Evolutionary conservation across 257 asterid genomes (phyloP).

Genomic region (Nicotiana tabacum): DNA sequence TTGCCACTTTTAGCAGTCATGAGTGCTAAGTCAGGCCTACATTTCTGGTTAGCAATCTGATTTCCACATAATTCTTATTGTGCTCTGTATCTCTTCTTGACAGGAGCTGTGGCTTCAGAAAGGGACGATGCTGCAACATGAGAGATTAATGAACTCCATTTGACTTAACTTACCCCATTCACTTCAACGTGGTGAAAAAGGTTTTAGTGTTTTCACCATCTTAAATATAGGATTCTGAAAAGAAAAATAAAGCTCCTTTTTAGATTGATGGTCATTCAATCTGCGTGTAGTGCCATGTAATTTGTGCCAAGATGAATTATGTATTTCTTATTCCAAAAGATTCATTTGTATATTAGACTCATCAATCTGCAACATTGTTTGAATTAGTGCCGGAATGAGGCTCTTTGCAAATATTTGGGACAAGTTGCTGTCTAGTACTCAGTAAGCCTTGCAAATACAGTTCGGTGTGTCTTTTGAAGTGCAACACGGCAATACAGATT

Average conservation of each 20-base stretch:
- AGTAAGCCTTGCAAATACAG: too few species aligned
- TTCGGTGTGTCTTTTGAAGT: background rate
- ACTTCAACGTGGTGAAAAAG: constrained; percentile 29
- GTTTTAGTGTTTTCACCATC: constrained; percentile 26
- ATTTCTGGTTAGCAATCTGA: background rate
- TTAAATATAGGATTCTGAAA: background rate
- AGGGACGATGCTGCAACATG: background rate
- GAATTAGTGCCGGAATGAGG: background rate
- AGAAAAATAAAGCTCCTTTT: constrained; percentile 16
- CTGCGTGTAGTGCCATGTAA: constrained; percentile 14
- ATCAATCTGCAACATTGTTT: background rate
- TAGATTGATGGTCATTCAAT: constrained; percentile 26
- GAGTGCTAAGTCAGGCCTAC: background rate
- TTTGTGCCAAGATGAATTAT: background rate
- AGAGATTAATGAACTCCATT: background rate
- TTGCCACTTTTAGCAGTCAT: background rate
- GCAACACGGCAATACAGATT: too few species aligned
- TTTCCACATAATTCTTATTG: background rate
- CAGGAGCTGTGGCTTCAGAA: constrained; percentile 10
- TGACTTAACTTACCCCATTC: constrained; percentile 14
- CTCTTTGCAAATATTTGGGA: background rate
- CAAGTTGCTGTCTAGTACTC: background rate
- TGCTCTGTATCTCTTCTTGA: background rate
- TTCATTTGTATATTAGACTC: background rate
- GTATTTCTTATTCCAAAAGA: background rate